These are phyloP conservation scores for Exophiala spinifera DNA, from an alignment of 2,329 filamentous ascomycete genomes.

Conservation along the genomic window DNA sequence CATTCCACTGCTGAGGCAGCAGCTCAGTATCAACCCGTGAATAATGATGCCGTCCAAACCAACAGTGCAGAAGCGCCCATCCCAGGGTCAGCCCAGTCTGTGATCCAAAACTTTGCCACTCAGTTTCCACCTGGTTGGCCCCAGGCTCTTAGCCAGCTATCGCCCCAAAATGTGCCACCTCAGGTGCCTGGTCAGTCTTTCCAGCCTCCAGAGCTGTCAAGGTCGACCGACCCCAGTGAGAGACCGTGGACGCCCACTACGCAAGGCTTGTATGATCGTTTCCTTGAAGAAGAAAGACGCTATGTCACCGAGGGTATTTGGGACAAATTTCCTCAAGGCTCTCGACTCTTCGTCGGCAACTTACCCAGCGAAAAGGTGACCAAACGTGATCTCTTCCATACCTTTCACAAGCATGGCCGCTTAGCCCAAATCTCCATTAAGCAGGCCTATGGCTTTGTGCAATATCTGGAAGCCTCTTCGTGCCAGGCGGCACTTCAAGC, in stretches of 20 bases:
- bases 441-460: constrained; percentile 93
- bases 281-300: constrained; percentile 49
- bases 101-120: constrained; percentile 6
- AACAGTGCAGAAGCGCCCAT: constrained; percentile 10
- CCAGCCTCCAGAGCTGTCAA: constrained; percentile 9
- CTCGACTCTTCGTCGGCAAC: constrained; percentile 60
- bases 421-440: constrained; percentile 95
- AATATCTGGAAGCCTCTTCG: constrained; percentile 75
- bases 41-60: constrained; percentile 5
- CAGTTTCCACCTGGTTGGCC: constrained; percentile 16
- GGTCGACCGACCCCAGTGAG: constrained; percentile 35
- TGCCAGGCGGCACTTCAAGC: constrained; percentile 71
- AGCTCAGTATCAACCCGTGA: constrained; percentile 11
- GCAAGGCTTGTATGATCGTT: constrained; percentile 50
- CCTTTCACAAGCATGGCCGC: constrained; percentile 80
- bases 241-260: constrained; percentile 48
- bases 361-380: constrained; percentile 89
- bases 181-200: constrained; percentile 7
- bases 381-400: constrained; percentile 88
- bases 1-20: constrained; percentile 7
- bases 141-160: constrained; percentile 7
- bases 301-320: constrained; percentile 53
- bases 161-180: constrained; percentile 5
- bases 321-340: constrained; percentile 50
- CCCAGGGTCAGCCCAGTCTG: constrained; percentile 3